phyloP scores from a whole-genome alignment of 2,329 filamentous ascomycete genomes.

The Colletotrichum chlorophyti region DNA sequence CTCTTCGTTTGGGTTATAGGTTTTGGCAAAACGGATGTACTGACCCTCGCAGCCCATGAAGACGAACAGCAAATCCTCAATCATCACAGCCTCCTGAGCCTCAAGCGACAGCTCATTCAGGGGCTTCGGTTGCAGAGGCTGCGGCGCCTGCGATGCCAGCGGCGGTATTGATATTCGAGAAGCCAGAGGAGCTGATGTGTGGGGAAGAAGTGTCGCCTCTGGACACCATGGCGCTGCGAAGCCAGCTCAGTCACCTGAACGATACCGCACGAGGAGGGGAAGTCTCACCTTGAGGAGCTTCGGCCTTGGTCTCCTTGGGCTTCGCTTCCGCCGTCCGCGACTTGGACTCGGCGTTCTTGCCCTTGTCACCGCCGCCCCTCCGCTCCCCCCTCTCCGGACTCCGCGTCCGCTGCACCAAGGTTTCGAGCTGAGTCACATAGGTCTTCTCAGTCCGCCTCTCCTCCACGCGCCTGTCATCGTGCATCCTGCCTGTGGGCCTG shows the following conservation, averaged over 20 bases:
- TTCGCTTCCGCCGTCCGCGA: constrained; percentile 53
- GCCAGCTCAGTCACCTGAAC: constrained; percentile 27
- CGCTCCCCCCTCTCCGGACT: constrained; percentile 65
- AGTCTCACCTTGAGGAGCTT: constrained; percentile 54
- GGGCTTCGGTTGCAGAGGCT: constrained; percentile 69
- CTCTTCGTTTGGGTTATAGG: constrained; percentile 84
- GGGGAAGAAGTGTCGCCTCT: constrained; percentile 74
- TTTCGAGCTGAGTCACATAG: constrained; percentile 68
- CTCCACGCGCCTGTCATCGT: constrained; percentile 52
- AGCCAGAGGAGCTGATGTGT: constrained; percentile 76
- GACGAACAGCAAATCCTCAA: constrained; percentile 91
- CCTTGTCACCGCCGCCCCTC: constrained; percentile 46
- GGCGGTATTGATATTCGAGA: constrained; percentile 70
- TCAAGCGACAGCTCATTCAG: constrained; percentile 78
- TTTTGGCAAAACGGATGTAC: constrained; percentile 86
- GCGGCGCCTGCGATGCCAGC: constrained; percentile 74
- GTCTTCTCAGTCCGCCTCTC: constrained; percentile 63
- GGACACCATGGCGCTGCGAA: constrained; percentile 73
- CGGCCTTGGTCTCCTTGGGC: constrained; percentile 51
- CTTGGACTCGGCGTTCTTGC: constrained; percentile 42
- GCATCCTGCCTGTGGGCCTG: constrained; percentile 53
- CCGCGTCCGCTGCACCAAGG: constrained; percentile 62
- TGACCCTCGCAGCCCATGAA: constrained; percentile 99
- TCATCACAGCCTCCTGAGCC: constrained; percentile 82
- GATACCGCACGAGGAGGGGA: too few relatives aligned